Conservation (phyloP, 2,329 filamentous ascomycete species). For the Diplodia mutila region DNA sequence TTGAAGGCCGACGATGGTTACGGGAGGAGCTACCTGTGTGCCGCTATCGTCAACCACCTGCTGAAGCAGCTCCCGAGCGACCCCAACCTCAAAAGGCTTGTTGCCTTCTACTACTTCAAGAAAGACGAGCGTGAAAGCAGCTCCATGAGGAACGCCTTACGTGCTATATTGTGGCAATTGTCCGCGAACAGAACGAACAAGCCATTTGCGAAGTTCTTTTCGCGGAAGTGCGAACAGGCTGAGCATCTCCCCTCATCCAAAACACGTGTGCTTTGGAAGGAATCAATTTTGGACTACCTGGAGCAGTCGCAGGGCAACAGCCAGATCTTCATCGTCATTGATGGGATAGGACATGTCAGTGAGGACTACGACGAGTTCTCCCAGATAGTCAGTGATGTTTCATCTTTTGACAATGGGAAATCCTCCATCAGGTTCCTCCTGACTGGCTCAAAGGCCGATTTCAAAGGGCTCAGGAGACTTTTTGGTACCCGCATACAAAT, state of each 20-base stretch:
- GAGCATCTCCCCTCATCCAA: neutral
- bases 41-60: neutral
- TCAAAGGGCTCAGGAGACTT: neutral
- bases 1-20: constrained; percentile 1
- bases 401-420: neutral
- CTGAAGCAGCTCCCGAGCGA: neutral
- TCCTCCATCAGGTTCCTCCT: neutral
- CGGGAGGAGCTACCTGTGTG: constrained; percentile 3
- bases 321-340: constrained; percentile 3
- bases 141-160: neutral
- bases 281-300: neutral
- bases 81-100: neutral
- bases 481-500: neutral
- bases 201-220: neutral
- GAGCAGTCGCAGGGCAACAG: neutral
- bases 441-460: neutral
- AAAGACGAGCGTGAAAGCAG: neutral
- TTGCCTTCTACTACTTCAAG: constrained; percentile 6
- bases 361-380: neutral
- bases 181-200: neutral
- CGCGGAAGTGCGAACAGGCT: neutral
- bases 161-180: neutral
- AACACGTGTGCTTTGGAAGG: neutral
- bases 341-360: constrained; percentile 3
- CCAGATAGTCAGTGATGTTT: neutral